Evolutionary conservation across 148 eudicot genomes (phyloP).

Genomic region (Spergularia bocconei): DNA sequence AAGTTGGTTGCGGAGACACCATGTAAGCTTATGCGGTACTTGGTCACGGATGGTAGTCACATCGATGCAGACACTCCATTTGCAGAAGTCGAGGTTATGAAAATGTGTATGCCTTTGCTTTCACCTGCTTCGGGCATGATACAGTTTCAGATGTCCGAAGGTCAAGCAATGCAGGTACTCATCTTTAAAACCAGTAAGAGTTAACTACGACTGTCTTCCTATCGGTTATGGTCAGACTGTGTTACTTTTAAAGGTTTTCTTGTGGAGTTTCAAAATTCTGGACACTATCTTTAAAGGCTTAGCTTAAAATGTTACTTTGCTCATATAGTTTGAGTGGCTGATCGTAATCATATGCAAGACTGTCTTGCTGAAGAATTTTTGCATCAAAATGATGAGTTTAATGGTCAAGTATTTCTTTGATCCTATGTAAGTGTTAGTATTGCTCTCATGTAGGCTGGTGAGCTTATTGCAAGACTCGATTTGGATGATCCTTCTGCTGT

Average conservation of each 20-base stretch:
- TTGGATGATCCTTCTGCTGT: slow-evolving; percentile 99
- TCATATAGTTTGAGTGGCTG: neutral
- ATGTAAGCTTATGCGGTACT: slow-evolving; percentile 86
- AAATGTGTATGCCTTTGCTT: slow-evolving; percentile 99
- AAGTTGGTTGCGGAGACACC: slow-evolving; percentile 98
- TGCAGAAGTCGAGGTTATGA: slow-evolving; percentile 99
- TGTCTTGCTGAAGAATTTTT: neutral
- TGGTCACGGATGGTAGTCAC: slow-evolving; percentile 83
- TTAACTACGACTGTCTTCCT: neutral
- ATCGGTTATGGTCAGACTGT: neutral
- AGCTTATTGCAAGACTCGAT: slow-evolving; percentile 91
- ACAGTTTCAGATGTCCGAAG: slow-evolving; percentile 86
- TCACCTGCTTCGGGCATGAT: slow-evolving; percentile 91
- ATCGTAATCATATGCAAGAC: too few species aligned
- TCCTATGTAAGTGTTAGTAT: slow-evolving; percentile 10
- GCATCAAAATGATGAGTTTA: neutral
- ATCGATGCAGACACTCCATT: slow-evolving; percentile 94
- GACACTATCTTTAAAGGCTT: neutral
- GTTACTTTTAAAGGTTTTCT: neutral
- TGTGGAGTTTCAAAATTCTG: neutral
- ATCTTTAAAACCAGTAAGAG: neutral
- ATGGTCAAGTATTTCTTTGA: neutral
- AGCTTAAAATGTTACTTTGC: neutral
- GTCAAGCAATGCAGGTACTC: slow-evolving; percentile 99
- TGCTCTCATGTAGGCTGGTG: slow-evolving; percentile 65